Conservation (phyloP, 1,284 basidiomycete genomes). For the Irpex lacteus region DNA sequence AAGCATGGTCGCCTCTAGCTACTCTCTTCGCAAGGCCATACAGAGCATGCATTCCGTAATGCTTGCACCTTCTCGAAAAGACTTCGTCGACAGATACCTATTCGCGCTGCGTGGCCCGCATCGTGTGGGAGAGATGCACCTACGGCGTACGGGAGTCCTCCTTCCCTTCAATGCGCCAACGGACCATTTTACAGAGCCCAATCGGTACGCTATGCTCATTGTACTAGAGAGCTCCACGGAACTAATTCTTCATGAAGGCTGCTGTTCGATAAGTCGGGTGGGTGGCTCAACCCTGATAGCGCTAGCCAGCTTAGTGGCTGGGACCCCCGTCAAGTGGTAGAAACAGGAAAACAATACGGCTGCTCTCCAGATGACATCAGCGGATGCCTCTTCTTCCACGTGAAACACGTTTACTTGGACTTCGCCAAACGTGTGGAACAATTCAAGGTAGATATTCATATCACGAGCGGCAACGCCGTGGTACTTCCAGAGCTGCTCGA, state of each 20-base stretch:
- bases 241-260: not conserved
- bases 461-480: not conserved
- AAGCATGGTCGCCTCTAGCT: not conserved
- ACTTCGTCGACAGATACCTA: not conserved
- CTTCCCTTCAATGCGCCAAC: conserved; percentile 39
- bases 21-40: not conserved
- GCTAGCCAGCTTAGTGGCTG: conserved; percentile 2
- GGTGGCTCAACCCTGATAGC: not conserved
- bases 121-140: conserved; percentile 2
- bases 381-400: conserved; percentile 43
- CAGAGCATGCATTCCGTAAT: not conserved
- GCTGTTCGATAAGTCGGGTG: not conserved
- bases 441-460: not conserved
- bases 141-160: conserved; percentile 29
- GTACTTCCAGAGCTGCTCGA: not conserved
- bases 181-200: conserved; percentile 34
- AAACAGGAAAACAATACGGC: conserved; percentile 32
- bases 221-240: not conserved
- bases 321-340: conserved; percentile 22
- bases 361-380: conserved; percentile 36
- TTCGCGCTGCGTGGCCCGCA: not conserved
- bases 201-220: conserved; percentile 34
- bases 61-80: not conserved
- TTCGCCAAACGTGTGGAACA: not conserved
- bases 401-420: not conserved